Evolutionary conservation across 768 basidiomycete species (phyloP).

Genomic region (Phylloporus sp.): DNA sequence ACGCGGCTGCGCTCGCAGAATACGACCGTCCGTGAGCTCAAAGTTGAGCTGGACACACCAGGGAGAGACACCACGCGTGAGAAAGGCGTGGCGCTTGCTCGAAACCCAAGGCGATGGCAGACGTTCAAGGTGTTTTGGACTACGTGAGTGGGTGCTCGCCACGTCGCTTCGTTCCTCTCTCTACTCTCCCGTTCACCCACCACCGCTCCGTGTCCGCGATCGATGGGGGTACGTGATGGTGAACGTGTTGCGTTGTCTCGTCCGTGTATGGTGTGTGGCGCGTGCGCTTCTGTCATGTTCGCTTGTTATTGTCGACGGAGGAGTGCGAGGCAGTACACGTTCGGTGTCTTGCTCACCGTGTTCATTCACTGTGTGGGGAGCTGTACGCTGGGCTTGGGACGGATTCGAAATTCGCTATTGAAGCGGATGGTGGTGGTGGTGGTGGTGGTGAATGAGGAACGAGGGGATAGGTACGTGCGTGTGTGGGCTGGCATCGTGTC

Average conservation of each 20-base stretch:
- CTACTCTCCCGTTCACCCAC: too few species aligned
- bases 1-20: constrained; percentile 45
- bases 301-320: not conserved
- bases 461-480: not conserved
- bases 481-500: constrained; percentile 6
- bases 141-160: constrained; percentile 50
- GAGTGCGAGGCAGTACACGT: constrained; percentile 21
- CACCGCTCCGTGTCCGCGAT: constrained; percentile 9
- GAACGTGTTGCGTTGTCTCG: not conserved
- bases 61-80: constrained; percentile 39
- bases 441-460: not conserved
- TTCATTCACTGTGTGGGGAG: constrained; percentile 2
- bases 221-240: constrained; percentile 12
- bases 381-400: too few species aligned
- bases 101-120: constrained; percentile 59
- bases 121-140: constrained; percentile 65
- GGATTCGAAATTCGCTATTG: constrained; percentile 4
- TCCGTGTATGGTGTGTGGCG: not conserved
- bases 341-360: constrained; percentile 14
- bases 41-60: constrained; percentile 55
- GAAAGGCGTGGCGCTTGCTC: constrained; percentile 48
- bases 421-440: not conserved
- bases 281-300: not conserved
- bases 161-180: too few species aligned
- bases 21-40: constrained; percentile 58